Conservation (phyloP, 2,329 filamentous ascomycete species). For the Metarhizium humberi region DNA sequence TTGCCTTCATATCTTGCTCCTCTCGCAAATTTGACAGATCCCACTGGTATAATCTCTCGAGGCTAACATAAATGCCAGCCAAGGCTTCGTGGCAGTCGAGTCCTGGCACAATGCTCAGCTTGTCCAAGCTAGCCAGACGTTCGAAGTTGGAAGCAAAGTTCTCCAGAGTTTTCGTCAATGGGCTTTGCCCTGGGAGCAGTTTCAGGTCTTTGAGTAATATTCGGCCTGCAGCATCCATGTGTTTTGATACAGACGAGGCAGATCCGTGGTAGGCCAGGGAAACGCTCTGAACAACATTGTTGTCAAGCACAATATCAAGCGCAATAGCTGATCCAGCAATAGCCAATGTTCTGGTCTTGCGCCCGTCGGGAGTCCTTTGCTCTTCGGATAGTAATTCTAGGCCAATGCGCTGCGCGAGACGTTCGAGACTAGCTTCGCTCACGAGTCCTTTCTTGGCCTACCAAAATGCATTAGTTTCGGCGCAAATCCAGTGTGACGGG, state of each 20-base stretch:
- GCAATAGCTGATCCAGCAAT: constrained; percentile 53
- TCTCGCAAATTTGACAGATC: constrained; percentile 52
- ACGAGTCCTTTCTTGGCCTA: constrained; percentile 51
- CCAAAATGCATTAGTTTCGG: constrained; percentile 4
- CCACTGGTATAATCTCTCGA: constrained; percentile 61
- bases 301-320: constrained; percentile 51
- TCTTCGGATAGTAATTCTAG: constrained; percentile 54
- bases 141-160: constrained; percentile 64
- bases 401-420: constrained; percentile 58
- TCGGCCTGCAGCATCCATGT: constrained; percentile 51
- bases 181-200: constrained; percentile 48
- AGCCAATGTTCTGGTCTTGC: constrained; percentile 45
- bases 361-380: constrained; percentile 33
- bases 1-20: constrained; percentile 33
- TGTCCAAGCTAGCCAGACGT: constrained; percentile 59
- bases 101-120: constrained; percentile 56
- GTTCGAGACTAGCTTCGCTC: constrained; percentile 65
- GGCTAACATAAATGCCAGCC: constrained; percentile 60
- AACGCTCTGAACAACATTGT: constrained; percentile 53
- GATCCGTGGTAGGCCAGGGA: constrained; percentile 54
- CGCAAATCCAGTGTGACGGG: not conserved
- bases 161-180: constrained; percentile 61
- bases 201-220: constrained; percentile 59
- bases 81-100: constrained; percentile 73
- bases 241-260: constrained; percentile 46